phyloP scores from a whole-genome alignment of 495 filamentous ascomycete genomes.

The Penicillium paradoxum region DNA sequence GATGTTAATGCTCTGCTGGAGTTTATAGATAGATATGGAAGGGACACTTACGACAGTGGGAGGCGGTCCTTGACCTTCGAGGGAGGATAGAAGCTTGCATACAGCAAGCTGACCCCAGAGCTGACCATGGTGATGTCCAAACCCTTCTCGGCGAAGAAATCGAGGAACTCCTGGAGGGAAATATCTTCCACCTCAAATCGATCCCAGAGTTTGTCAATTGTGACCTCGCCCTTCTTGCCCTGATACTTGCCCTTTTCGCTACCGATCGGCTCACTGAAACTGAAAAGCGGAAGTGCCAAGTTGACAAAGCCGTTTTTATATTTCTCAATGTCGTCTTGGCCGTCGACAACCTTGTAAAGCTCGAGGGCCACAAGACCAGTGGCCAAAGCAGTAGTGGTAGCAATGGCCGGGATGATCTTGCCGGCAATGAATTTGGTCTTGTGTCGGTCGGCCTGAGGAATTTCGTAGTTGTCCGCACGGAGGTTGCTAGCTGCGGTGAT shows the following conservation, averaged over 20 bases:
- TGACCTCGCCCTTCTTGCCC: conserved; percentile 67
- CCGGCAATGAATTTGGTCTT: conserved; percentile 99
- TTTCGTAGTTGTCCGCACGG: conserved; percentile 96
- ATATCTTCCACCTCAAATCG: conserved; percentile 89
- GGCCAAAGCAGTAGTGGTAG: conserved; percentile 92
- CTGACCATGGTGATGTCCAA: conserved; percentile 87
- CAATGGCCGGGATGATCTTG: conserved; percentile 99
- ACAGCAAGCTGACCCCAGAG: conserved; percentile 93
- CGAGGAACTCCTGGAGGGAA: conserved; percentile 75
- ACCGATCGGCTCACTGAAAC: conserved; percentile 92
- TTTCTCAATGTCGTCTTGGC: conserved; percentile 89
- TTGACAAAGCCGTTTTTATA: conserved; percentile 99
- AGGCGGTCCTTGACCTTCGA: conserved; percentile 82
- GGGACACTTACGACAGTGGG: conserved; percentile 54
- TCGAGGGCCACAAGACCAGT: conserved; percentile 91
- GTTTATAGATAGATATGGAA: conserved; percentile 3
- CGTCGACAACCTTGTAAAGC: conserved; percentile 94
- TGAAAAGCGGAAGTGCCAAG: conserved; percentile 93
- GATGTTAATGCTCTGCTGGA: conserved; percentile 7
- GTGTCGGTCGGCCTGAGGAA: conserved; percentile 84
- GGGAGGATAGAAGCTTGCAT: conserved; percentile 88
- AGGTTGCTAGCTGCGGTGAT: conserved; percentile 97
- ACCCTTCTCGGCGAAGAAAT: conserved; percentile 73
- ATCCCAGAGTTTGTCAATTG: conserved; percentile 96
- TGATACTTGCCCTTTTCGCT: conserved; percentile 88